Evolutionary conservation across 164 flowering plant genomes (phyloP).

Genomic region (Vitis riparia): DNA sequence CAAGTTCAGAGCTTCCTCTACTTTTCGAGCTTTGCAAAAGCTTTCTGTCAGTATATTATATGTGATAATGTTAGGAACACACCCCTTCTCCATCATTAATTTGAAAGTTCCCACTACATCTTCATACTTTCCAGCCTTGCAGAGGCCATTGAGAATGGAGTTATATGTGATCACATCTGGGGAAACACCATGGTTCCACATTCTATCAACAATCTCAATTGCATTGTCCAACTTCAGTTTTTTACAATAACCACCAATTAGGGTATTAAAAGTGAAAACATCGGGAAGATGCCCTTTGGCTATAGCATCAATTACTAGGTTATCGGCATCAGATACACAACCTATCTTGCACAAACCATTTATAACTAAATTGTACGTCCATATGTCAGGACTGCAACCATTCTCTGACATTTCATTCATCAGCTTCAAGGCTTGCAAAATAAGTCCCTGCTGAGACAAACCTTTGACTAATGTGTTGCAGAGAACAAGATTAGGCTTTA

Average conservation of each 20-base stretch:
- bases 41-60: conserved; percentile 77
- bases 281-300: conserved; percentile 72
- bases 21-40: conserved; percentile 58
- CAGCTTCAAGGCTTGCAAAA: conserved; percentile 71
- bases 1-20: conserved; percentile 56
- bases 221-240: conserved; percentile 61
- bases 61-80: conserved; percentile 68
- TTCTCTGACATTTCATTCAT: conserved; percentile 68
- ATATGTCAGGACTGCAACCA: conserved; percentile 67
- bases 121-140: conserved; percentile 64
- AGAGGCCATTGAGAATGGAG: conserved; percentile 78
- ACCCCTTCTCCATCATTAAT: conserved; percentile 61
- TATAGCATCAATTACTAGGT: conserved; percentile 61
- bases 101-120: conserved; percentile 71
- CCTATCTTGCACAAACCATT: conserved; percentile 92
- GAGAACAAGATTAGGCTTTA: conserved; percentile 52
- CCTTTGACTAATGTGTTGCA: conserved; percentile 80
- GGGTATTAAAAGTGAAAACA: conserved; percentile 79
- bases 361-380: conserved; percentile 81
- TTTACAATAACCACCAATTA: conserved; percentile 83
- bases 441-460: conserved; percentile 64
- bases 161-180: conserved; percentile 89
- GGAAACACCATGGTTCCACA: conserved; percentile 65
- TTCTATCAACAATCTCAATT: conserved; percentile 52
- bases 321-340: conserved; percentile 60